Evolutionary conservation across 164 flowering plant genomes (phyloP).

Genomic region (Euptelea pleiosperma): DNA sequence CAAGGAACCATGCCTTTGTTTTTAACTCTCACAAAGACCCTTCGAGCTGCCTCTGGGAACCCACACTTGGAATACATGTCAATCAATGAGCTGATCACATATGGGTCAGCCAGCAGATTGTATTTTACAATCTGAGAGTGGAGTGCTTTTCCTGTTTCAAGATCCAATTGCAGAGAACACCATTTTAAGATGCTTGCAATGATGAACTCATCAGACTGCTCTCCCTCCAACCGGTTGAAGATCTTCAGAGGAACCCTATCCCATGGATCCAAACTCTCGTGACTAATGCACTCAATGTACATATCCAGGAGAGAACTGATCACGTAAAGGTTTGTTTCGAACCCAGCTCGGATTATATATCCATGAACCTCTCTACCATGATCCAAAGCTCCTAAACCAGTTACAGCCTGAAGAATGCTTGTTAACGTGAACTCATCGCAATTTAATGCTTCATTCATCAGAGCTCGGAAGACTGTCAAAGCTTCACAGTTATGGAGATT

Average conservation of each 20-base stretch:
- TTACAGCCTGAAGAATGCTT: slow-evolving; percentile 25
- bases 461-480: slow-evolving; percentile 20
- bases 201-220: slow-evolving; percentile 27
- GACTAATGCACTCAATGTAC: slow-evolving; percentile 29
- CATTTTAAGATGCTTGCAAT: slow-evolving; percentile 28
- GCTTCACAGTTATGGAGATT: slow-evolving; percentile 21
- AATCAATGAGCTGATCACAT: slow-evolving; percentile 26
- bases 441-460: slow-evolving; percentile 14
- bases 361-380: slow-evolving; percentile 28
- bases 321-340: slow-evolving; percentile 20
- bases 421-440: slow-evolving; percentile 30
- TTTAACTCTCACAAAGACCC: slow-evolving; percentile 25
- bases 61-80: slow-evolving; percentile 35
- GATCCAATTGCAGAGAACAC: slow-evolving; percentile 22
- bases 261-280: slow-evolving; percentile 3
- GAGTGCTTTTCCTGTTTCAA: slow-evolving; percentile 25
- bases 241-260: slow-evolving; percentile 21
- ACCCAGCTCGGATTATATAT: slow-evolving; percentile 29
- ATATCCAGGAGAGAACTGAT: slow-evolving; percentile 31
- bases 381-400: slow-evolving; percentile 17
- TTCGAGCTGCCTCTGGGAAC: slow-evolving; percentile 25
- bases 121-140: slow-evolving; percentile 30
- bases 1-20: slow-evolving; percentile 29
- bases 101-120: slow-evolving; percentile 19
- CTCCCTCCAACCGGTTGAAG: slow-evolving; percentile 19